phyloP scores from a whole-genome alignment of 1,284 basidiomycete species.

The Naganishia sp. region DNA sequence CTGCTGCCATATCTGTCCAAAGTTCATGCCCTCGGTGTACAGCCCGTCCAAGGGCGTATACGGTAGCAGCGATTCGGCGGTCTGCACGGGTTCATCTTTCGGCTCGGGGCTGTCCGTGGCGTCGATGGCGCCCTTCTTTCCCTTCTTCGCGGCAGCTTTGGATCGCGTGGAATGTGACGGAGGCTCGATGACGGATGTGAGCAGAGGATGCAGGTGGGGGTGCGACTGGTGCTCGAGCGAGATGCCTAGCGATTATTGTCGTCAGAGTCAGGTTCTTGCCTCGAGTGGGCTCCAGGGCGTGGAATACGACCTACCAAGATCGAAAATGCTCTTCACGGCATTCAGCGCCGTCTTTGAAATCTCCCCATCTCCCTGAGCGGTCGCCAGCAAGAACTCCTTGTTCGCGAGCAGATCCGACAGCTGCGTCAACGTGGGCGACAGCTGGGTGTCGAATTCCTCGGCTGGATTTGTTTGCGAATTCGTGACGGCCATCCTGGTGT shows the following conservation, averaged over 20 bases:
- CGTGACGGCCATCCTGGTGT: background rate
- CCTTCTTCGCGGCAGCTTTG: conserved; percentile 49
- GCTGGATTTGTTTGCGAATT: background rate
- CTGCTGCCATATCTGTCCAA: conserved; percentile 91
- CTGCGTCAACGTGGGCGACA: conserved; percentile 17
- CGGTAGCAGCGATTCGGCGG: conserved; percentile 57
- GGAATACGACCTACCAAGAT: conserved; percentile 64
- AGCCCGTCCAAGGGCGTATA: conserved; percentile 75
- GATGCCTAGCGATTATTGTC: conserved; percentile 43
- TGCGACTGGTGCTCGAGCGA: conserved; percentile 65
- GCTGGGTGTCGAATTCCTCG: conserved; percentile 6
- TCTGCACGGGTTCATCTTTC: conserved; percentile 39
- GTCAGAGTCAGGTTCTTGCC: background rate
- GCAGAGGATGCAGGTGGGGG: conserved; percentile 66
- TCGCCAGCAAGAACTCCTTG: conserved; percentile 43
- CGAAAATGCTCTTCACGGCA: conserved; percentile 76
- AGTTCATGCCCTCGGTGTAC: conserved; percentile 77
- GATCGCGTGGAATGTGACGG: conserved; percentile 59
- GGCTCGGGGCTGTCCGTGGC: conserved; percentile 35
- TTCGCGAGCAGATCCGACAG: conserved; percentile 21
- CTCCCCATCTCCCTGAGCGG: conserved; percentile 58
- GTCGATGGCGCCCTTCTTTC: conserved; percentile 33
- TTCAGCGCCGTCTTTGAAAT: conserved; percentile 65
- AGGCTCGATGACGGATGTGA: conserved; percentile 65
- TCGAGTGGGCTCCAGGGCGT: background rate